These are phyloP conservation scores for Pseudopithomyces chartarum DNA, from an alignment of 2,329 filamentous ascomycete genomes.

Conservation along the genomic window DNA sequence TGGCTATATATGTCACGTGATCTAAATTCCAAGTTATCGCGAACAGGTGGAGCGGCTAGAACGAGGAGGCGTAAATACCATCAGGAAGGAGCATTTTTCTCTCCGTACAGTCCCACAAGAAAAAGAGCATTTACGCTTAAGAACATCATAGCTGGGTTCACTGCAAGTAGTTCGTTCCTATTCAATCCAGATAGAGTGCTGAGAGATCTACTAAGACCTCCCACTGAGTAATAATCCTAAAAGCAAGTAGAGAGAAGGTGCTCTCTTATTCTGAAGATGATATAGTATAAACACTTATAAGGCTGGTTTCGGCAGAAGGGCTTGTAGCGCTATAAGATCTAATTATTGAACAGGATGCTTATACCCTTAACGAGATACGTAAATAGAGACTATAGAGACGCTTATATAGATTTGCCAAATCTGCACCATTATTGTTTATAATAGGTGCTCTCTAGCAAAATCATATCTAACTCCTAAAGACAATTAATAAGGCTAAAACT, in stretches of 20 bases:
- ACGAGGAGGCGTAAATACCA: background rate
- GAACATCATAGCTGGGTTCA: conserved; percentile 32
- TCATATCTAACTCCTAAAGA: conserved; percentile 27
- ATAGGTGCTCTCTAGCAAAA: conserved; percentile 27
- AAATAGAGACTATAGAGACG: conserved; percentile 18
- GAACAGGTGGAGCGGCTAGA: background rate
- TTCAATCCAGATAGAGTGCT: conserved; percentile 35
- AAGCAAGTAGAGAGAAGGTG: conserved; percentile 12
- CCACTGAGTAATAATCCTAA: conserved; percentile 17
- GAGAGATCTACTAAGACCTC: conserved; percentile 23
- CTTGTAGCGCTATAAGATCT: conserved; percentile 19
- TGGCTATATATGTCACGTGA: too few relatives aligned
- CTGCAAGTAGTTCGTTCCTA: conserved; percentile 21
- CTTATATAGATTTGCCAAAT: conserved; percentile 17
- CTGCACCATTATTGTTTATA: conserved; percentile 27
- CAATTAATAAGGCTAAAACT: conserved; percentile 32
- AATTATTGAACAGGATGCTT: conserved; percentile 17
- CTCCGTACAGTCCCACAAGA: too few relatives aligned
- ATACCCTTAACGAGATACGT: conserved; percentile 13
- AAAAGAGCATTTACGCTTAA: conserved; percentile 23
- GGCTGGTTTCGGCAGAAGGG: conserved; percentile 14
- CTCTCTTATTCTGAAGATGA: conserved; percentile 20
- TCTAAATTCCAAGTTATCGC: too few relatives aligned
- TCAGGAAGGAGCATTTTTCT: conserved; percentile 1
- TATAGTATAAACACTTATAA: conserved; percentile 31